A percentile compares a stretch with the other conserved stretches of the same genome.
Evolutionary conservation across 768 basidiomycete species (phyloP).

Genomic region (Podaxis rugospora): DNA sequence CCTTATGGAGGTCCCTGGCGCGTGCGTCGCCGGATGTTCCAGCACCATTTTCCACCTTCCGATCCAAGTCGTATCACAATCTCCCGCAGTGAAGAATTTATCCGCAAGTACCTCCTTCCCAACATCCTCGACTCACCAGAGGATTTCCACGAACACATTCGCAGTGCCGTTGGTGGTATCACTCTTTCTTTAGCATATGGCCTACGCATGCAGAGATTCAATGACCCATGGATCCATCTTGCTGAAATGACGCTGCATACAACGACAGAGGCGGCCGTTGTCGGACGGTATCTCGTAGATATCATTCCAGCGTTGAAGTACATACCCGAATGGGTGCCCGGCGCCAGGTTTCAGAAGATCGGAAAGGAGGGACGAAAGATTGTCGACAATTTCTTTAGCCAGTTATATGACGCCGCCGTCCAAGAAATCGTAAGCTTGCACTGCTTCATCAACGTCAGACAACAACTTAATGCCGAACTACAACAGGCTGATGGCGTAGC

Average conservation of each 20-base stretch:
- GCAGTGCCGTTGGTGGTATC: slow-evolving; percentile 20
- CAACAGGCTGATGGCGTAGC: neutral
- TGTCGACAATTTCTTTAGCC: neutral
- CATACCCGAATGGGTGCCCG: slow-evolving; percentile 25
- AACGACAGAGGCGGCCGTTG: slow-evolving; percentile 12
- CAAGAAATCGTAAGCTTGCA: slow-evolving; percentile 1
- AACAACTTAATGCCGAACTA: neutral
- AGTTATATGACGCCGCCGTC: slow-evolving; percentile 5
- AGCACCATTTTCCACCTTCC: slow-evolving; percentile 32
- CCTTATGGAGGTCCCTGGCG: slow-evolving; percentile 38
- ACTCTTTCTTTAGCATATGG: slow-evolving; percentile 24
- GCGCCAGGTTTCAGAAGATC: slow-evolving; percentile 27
- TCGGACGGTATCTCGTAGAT: slow-evolving; percentile 18
- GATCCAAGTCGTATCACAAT: slow-evolving; percentile 14
- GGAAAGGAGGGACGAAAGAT: slow-evolving; percentile 21
- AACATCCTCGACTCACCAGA: slow-evolving; percentile 9
- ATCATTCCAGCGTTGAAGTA: slow-evolving; percentile 20
- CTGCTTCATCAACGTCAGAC: neutral
- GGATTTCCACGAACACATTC: slow-evolving; percentile 8
- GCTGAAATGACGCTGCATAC: slow-evolving; percentile 15
- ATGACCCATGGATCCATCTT: slow-evolving; percentile 21
- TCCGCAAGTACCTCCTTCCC: slow-evolving; percentile 9
- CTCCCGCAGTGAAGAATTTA: slow-evolving; percentile 5
- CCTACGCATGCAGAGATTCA: slow-evolving; percentile 16
- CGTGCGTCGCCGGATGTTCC: slow-evolving; percentile 35